Evolutionary conservation across 768 basidiomycete species (phyloP).

Genomic region (Suillus sp.): DNA sequence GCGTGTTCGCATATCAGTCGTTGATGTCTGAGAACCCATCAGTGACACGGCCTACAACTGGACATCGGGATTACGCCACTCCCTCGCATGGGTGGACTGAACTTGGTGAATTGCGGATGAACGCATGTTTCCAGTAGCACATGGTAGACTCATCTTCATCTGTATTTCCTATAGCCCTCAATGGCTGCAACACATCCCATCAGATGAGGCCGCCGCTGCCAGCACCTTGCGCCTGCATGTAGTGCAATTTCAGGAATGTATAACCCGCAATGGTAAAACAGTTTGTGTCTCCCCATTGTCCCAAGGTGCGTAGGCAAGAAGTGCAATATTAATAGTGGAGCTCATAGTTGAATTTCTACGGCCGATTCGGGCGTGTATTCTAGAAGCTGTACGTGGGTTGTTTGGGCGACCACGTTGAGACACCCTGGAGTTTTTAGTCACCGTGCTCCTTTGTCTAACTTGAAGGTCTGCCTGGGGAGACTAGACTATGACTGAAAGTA

Average conservation of each 20-base stretch:
- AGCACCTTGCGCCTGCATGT: not conserved
- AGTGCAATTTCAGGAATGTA: not conserved
- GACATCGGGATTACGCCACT: slow-evolving; percentile 63
- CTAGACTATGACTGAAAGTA: not conserved
- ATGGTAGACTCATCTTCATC: not conserved
- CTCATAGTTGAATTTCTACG: not conserved
- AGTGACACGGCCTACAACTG: slow-evolving; percentile 58
- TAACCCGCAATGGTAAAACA: not conserved
- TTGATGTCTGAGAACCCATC: slow-evolving; percentile 31
- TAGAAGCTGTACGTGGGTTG: not conserved
- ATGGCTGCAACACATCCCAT: not conserved
- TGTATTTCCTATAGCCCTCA: not conserved
- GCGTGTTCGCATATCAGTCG: not conserved
- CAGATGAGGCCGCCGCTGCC: not conserved
- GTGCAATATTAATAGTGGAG: not conserved
- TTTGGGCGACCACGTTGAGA: not conserved
- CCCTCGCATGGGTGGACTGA: slow-evolving; percentile 51
- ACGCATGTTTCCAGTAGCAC: not conserved
- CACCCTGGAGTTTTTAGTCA: not conserved
- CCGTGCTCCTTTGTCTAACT: not conserved
- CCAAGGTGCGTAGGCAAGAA: not conserved
- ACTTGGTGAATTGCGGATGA: slow-evolving; percentile 37
- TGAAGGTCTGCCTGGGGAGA: not conserved
- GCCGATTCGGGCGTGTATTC: not conserved
- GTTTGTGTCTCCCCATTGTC: too few species aligned